These are phyloP conservation scores for Lentinus brumalis DNA, from an alignment of 768 basidiomycete genomes.

Conservation along the genomic window DNA sequence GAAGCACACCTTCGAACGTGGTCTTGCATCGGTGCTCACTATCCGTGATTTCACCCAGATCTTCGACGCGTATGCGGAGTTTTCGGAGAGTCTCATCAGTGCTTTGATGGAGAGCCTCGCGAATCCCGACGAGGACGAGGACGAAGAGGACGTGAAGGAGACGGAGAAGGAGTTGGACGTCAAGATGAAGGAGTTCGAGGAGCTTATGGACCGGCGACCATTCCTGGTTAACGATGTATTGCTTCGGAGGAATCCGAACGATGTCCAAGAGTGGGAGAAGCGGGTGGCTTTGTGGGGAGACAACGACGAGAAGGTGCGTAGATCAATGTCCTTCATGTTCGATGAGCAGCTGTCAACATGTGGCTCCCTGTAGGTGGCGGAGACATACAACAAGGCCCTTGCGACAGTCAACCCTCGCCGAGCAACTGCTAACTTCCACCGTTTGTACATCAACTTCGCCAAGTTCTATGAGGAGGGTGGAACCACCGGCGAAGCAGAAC, in stretches of 20 bases:
- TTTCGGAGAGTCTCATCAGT: slow-evolving; percentile 85
- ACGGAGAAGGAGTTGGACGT: slow-evolving; percentile 82
- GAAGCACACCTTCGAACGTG: slow-evolving; percentile 84
- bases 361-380: slow-evolving; percentile 63
- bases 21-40: slow-evolving; percentile 82
- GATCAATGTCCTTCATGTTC: too few relatives aligned
- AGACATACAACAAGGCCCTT: slow-evolving; percentile 89
- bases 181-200: slow-evolving; percentile 92
- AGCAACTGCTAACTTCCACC: slow-evolving; percentile 88
- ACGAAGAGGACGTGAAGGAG: slow-evolving; percentile 78
- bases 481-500: slow-evolving; percentile 71
- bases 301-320: slow-evolving; percentile 85
- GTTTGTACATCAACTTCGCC: slow-evolving; percentile 92
- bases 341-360: too few relatives aligned
- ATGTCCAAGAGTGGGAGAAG: slow-evolving; percentile 99
- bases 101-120: slow-evolving; percentile 87
- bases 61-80: slow-evolving; percentile 95
- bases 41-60: slow-evolving; percentile 98
- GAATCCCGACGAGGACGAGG: slow-evolving; percentile 71
- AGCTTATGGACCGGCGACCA: slow-evolving; percentile 90
- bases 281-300: slow-evolving; percentile 91
- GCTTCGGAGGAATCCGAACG: slow-evolving; percentile 90
- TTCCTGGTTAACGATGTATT: slow-evolving; percentile 97
- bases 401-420: slow-evolving; percentile 86
- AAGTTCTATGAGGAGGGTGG: slow-evolving; percentile 99